Conservation (phyloP, 2,329 filamentous ascomycete genomes). For the Cytospora mali region DNA sequence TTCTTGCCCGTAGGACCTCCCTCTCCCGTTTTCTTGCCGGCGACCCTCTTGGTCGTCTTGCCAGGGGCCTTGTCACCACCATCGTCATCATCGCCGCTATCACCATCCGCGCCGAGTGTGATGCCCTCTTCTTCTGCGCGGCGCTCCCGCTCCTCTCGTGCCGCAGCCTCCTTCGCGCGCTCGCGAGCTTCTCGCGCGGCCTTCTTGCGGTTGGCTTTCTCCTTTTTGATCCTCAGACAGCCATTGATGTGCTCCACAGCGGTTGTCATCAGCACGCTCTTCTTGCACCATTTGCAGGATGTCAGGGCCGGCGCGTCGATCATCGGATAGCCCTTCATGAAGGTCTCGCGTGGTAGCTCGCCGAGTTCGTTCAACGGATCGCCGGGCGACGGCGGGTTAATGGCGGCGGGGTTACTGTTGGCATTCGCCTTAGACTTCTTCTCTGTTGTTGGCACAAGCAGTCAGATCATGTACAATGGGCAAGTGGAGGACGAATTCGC, state of each 20-base stretch:
- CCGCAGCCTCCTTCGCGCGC: constrained; percentile 63
- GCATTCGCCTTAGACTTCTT: constrained; percentile 52
- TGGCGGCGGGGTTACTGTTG: constrained; percentile 45
- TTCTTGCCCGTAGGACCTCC: constrained; percentile 72
- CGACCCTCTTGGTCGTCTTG: constrained; percentile 62
- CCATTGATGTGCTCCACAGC: constrained; percentile 80
- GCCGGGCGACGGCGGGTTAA: constrained; percentile 51
- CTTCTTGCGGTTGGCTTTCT: constrained; percentile 77
- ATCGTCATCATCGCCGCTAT: constrained; percentile 53
- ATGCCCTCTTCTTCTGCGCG: constrained; percentile 53
- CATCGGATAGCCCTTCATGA: constrained; percentile 78
- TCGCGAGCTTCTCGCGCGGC: constrained; percentile 73
- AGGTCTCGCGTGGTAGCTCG: constrained; percentile 74
- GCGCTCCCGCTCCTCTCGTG: constrained; percentile 56
- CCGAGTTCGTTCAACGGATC: constrained; percentile 71
- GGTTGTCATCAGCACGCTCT: constrained; percentile 75
- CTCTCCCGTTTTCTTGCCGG: constrained; percentile 65
- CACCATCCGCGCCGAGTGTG: constrained; percentile 45
- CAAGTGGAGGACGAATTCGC: neutral
- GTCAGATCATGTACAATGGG: constrained; percentile 7
- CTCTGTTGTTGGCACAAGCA: constrained; percentile 39
- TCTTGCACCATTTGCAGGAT: constrained; percentile 93
- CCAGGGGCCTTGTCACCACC: constrained; percentile 47
- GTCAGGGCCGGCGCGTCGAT: constrained; percentile 79
- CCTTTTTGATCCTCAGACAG: constrained; percentile 83